Evolutionary conservation across 225 moss, liverwort and hornwort genomes (phyloP).

Genomic region (Ulota crispa): DNA sequence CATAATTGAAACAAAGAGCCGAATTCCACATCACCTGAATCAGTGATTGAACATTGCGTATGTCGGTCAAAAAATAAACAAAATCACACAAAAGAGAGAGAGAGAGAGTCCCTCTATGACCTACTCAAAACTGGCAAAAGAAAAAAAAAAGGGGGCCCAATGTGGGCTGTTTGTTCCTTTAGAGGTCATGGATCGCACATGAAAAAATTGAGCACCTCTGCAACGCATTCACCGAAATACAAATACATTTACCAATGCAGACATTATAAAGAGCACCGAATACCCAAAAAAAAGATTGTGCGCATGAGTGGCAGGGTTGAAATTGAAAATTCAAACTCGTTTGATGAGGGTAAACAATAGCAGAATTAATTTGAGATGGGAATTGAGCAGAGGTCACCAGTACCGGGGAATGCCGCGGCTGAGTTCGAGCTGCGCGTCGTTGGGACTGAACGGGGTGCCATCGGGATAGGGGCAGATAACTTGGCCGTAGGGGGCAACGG

Average conservation of each 20-base stretch:
- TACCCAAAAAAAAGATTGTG: not conserved
- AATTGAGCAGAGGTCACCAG: not conserved
- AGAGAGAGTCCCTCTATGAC: not conserved
- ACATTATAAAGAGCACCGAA: not conserved
- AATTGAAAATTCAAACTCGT: not conserved
- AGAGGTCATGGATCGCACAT: not conserved
- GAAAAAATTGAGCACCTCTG: not conserved
- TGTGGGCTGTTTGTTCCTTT: not conserved
- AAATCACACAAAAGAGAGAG: not conserved
- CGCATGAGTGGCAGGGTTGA: not conserved
- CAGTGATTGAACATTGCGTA: not conserved
- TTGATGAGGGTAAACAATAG: no score
- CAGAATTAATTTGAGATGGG: not conserved
- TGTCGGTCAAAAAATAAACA: not conserved
- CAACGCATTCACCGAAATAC: not conserved
- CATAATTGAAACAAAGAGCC: not conserved
- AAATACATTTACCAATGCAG: no score
- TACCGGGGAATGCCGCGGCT: slow-evolving; percentile 73
- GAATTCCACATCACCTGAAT: not conserved
- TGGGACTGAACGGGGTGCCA: slow-evolving; percentile 39
- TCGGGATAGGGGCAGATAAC: slow-evolving; percentile 45
- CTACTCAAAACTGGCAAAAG: no score
- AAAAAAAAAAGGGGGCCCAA: not conserved
- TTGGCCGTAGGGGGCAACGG: slow-evolving; percentile 64
- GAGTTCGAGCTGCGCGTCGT: slow-evolving; percentile 76